phyloP scores from a whole-genome alignment of 176 grass and related monocot genomes.

The Carex kokanica region DNA sequence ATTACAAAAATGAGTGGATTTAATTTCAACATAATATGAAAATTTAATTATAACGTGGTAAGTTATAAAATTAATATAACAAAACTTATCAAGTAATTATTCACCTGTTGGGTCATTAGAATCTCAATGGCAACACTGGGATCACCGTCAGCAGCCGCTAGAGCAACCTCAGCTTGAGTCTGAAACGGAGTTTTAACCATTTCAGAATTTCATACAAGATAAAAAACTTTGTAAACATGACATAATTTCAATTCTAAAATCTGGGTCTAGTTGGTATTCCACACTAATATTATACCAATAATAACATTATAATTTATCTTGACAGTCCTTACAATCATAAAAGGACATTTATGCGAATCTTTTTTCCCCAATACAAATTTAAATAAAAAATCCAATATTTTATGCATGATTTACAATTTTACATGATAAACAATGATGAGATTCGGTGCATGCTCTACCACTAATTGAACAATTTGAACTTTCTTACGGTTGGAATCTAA shows the following conservation, averaged over 20 bases:
- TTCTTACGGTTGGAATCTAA: neutral
- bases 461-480: neutral
- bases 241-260: neutral
- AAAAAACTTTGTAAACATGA: neutral
- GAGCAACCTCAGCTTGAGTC: conserved; percentile 94
- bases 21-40: neutral
- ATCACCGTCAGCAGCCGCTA: conserved; percentile 90
- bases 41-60: neutral
- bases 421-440: neutral
- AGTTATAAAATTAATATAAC: neutral
- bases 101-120: conserved; percentile 85
- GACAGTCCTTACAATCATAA: neutral
- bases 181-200: conserved; percentile 31
- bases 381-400: neutral
- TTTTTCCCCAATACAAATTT: neutral
- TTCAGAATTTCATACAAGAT: neutral
- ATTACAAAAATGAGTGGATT: conserved; percentile 8
- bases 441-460: neutral
- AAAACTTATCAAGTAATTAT: neutral
- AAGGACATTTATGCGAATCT: too few species aligned
- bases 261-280: neutral
- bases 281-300: neutral
- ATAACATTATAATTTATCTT: neutral
- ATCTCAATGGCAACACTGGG: conserved; percentile 94
- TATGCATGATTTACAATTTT: neutral